A percentile compares a stretch with the other conserved stretches of the same genome.
phyloP scores from a whole-genome alignment of 1,284 basidiomycete genomes.

The Heterobasidion parviporum region DNA sequence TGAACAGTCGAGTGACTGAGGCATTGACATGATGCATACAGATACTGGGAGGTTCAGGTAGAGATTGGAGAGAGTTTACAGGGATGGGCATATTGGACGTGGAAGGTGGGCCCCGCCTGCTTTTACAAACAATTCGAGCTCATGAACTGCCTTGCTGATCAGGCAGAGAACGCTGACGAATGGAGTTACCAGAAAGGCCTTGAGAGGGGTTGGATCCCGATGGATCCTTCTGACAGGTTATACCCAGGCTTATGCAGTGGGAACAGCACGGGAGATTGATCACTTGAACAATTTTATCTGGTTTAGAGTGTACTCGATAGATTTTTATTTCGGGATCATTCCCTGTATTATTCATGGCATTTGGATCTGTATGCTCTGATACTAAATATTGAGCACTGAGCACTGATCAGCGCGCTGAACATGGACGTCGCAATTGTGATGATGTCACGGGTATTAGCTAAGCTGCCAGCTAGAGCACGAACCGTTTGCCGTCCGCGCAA shows the following conservation, averaged over 20 bases:
- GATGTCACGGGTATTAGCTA: background rate
- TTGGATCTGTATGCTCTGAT: no score
- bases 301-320: no score
- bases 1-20: background rate
- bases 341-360: no score
- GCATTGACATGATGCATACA: slow-evolving; percentile 15
- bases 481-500: background rate
- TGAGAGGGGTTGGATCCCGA: slow-evolving; percentile 66
- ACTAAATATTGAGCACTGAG: no score
- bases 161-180: slow-evolving; percentile 67
- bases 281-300: no score
- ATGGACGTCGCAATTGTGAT: no score
- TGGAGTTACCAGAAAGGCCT: slow-evolving; percentile 68
- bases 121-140: background rate
- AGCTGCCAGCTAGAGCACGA: background rate
- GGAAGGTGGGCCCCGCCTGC: slow-evolving; percentile 46
- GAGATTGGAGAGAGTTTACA: slow-evolving; percentile 54
- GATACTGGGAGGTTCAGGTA: slow-evolving; percentile 77
- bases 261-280: background rate
- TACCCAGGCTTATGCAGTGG: slow-evolving; percentile 33
- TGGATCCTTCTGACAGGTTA: slow-evolving; percentile 49
- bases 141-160: background rate
- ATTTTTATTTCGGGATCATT: no score
- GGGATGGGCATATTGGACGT: slow-evolving; percentile 84
- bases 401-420: no score